Evolutionary conservation across 306 rosid genomes (phyloP).

Genomic region (Astragalus membranaceus): DNA sequence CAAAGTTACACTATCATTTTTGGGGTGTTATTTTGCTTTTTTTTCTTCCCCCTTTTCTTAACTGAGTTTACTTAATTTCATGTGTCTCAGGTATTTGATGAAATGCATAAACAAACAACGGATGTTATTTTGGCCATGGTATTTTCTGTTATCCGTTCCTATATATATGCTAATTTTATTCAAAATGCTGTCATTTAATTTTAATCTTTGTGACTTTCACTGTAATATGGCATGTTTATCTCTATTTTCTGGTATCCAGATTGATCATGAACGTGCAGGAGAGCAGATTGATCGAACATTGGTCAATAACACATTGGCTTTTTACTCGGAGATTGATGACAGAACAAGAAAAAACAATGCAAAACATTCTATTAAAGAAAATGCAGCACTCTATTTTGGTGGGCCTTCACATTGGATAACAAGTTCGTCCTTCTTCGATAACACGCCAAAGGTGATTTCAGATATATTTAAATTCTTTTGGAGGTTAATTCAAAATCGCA

Average conservation of each 20-base stretch:
- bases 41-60: not conserved
- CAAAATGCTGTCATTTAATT: too few species aligned
- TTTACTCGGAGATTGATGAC: slow-evolving; percentile 57
- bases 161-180: too few species aligned
- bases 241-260: slow-evolving; percentile 16
- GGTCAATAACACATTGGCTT: slow-evolving; percentile 49
- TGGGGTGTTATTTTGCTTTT: not conserved
- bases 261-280: slow-evolving; percentile 57
- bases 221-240: too few species aligned
- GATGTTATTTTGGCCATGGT: slow-evolving; percentile 63
- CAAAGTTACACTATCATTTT: not conserved
- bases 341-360: slow-evolving; percentile 42
- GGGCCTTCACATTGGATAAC: slow-evolving; percentile 53
- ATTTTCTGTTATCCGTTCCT: too few species aligned
- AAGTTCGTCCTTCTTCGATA: slow-evolving; percentile 41
- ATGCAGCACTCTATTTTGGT: slow-evolving; percentile 42
- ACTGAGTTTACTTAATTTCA: not conserved
- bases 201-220: too few species aligned
- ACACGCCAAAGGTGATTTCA: slow-evolving; percentile 38
- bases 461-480: not conserved
- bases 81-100: slow-evolving; percentile 50
- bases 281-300: slow-evolving; percentile 58
- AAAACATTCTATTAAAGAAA: slow-evolving; percentile 47
- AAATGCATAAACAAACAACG: slow-evolving; percentile 51
- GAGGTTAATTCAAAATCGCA: too few species aligned